Conservation (phyloP, 2,329 filamentous ascomycete species). For the Claviceps pazoutovae region DNA sequence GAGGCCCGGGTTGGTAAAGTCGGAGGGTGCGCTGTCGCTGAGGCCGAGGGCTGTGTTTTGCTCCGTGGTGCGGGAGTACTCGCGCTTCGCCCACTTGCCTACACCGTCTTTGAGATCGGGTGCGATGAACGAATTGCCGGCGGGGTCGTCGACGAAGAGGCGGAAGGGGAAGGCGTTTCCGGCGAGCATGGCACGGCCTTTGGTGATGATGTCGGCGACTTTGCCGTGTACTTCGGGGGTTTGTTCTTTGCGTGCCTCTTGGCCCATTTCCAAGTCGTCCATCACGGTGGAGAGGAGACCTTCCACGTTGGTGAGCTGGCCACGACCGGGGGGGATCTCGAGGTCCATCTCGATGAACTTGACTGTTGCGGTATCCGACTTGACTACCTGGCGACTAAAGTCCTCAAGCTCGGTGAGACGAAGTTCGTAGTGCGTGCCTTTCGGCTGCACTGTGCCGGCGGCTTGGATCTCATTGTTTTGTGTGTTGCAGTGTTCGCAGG, state of each 20-base stretch:
- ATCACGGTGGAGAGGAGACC: constrained; percentile 68
- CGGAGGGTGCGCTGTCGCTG: constrained; percentile 41
- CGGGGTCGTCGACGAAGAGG: constrained; percentile 74
- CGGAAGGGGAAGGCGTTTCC: constrained; percentile 78
- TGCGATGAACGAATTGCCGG: constrained; percentile 93
- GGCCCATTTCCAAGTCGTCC: constrained; percentile 67
- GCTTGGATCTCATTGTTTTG: constrained; percentile 90
- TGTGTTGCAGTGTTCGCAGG: constrained; percentile 77
- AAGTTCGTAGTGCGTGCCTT: constrained; percentile 72
- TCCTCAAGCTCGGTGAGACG: constrained; percentile 60
- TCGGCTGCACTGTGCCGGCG: constrained; percentile 81
- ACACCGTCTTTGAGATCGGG: constrained; percentile 65
- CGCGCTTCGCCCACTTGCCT: constrained; percentile 79
- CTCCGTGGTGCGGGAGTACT: constrained; percentile 68
- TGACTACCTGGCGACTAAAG: constrained; percentile 77
- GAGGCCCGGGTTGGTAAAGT: constrained; percentile 36
- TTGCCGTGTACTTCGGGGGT: constrained; percentile 67
- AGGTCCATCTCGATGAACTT: constrained; percentile 84
- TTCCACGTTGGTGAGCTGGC: constrained; percentile 88
- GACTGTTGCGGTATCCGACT: constrained; percentile 75
- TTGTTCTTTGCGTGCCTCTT: constrained; percentile 66
- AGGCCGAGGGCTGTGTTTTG: constrained; percentile 83
- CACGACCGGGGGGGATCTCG: constrained; percentile 81
- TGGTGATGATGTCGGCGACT: constrained; percentile 61
- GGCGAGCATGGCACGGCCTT: constrained; percentile 61